A percentile compares a stretch with the other conserved stretches of the same genome.
phyloP scores from a whole-genome alignment of 208 protist species.

The Trypanosoma vivax region DNA sequence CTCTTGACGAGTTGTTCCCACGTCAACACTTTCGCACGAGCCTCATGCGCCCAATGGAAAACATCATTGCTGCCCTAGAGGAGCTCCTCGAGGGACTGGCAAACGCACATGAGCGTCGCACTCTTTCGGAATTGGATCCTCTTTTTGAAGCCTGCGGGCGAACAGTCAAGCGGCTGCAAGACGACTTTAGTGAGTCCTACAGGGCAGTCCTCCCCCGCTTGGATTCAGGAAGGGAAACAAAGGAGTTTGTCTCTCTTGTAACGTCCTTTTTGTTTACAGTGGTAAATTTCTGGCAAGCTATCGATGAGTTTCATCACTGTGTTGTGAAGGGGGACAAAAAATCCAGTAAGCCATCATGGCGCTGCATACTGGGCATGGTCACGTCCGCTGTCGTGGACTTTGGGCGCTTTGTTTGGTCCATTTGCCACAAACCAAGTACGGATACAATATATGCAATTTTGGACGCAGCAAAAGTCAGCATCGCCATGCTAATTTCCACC shows the following conservation, averaged over 20 bases:
- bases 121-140: conserved; percentile 25
- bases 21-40: conserved; percentile 47
- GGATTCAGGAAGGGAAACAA: conserved; percentile 31
- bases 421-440: conserved; percentile 28
- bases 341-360: conserved; percentile 14
- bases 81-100: conserved; percentile 44
- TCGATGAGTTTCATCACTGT: conserved; percentile 38
- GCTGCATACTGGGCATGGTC: conserved; percentile 8
- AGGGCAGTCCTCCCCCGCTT: conserved; percentile 59
- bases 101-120: conserved; percentile 34
- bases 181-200: conserved; percentile 51
- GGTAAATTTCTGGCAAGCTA: conserved; percentile 65
- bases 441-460: conserved; percentile 49
- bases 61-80: conserved; percentile 40
- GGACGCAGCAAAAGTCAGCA: conserved; percentile 69
- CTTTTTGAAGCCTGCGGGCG: conserved; percentile 48
- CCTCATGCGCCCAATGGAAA: conserved; percentile 49
- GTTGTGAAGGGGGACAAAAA: conserved; percentile 13
- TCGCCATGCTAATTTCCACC: conserved; percentile 67
- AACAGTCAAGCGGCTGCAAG: conserved; percentile 49
- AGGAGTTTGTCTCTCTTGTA: conserved; percentile 76
- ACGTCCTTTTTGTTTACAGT: conserved; percentile 81
- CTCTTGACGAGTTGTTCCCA: conserved; percentile 48
- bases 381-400: conserved; percentile 41
- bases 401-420: conserved; percentile 24